A percentile compares a stretch with the other conserved stretches of the same genome.
Evolutionary conservation across 2,329 filamentous ascomycete genomes (phyloP).

Genomic region (Fusarium musae): DNA sequence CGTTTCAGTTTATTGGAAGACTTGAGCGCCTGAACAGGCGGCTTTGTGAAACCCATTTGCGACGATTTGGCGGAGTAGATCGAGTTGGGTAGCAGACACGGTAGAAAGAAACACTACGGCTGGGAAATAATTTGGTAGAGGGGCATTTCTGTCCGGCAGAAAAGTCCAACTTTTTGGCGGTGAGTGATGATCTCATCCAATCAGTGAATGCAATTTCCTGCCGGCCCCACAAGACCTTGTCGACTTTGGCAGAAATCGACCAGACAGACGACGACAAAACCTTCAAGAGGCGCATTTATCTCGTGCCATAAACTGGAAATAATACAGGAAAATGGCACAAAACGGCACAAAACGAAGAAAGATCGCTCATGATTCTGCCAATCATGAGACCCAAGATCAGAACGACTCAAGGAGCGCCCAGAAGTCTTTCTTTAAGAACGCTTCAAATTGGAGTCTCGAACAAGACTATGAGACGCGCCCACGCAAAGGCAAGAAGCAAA

Average conservation of each 20-base stretch:
- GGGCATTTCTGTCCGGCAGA: constrained; percentile 33
- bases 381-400: constrained; percentile 55
- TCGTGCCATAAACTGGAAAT: constrained; percentile 6
- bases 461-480: constrained; percentile 87
- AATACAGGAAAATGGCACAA: constrained; percentile 55
- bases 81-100: not conserved
- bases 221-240: not conserved
- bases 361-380: constrained; percentile 63
- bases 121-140: constrained; percentile 33
- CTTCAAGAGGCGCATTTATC: constrained; percentile 23
- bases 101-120: constrained; percentile 11
- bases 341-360: constrained; percentile 67
- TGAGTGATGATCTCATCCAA: constrained; percentile 38
- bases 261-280: constrained; percentile 29
- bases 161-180: constrained; percentile 51
- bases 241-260: constrained; percentile 33
- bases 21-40: constrained; percentile 54
- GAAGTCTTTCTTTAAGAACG: constrained; percentile 77
- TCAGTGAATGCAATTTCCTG: not conserved
- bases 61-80: constrained; percentile 4
- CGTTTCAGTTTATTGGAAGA: constrained; percentile 82
- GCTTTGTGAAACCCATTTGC: constrained; percentile 51
- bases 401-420: constrained; percentile 57
- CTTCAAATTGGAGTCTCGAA: constrained; percentile 88
- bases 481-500: constrained; percentile 81